Evolutionary conservation across 1,284 basidiomycete genomes (phyloP), one percentile per base, ranked within the genome.

Genomic region (Flammula alnicola): DNA sequence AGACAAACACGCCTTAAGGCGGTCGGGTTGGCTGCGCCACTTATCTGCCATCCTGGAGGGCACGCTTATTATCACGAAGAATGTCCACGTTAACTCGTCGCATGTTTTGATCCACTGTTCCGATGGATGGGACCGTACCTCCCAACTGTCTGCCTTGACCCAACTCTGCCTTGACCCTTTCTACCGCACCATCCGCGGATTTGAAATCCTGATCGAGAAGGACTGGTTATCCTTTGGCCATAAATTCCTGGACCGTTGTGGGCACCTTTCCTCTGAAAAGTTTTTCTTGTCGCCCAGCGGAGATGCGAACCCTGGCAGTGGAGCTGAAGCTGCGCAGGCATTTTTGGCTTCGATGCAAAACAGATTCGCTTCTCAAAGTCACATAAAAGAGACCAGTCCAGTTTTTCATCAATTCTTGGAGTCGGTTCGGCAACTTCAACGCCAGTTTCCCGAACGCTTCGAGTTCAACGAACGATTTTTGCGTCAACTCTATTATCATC

Each of bases 61-160:
- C 17, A 84, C 91, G 4, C 68, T 89, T 20, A 80, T 95, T 57
- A 95, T 98, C 64, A 83, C 92, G 42, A 84, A 85, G 59, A 99
- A 98, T 65, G 78, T 99, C 26, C 97, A 99, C 69, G 75, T 99
- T 68, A 94, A 93, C 67, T 94, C 94, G 12, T 99, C 97, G 6
- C 97, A 99, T 69, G 95, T 98, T 49, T 82, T 99, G 56, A 91
- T 99, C 40, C 97, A 99, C 67, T 99, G 97, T 68, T 99, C 97
- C 32, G 97, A 99, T 66, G 97, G 97, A 10, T 99, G 97, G 97
- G 97, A 99, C 73, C 87, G 97, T 9, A 99, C 97, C 0, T 89
- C 95, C 10, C 97, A 99, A 66, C 79, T 99, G 1, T 91, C 93
- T 5, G 87, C 95, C 1, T 75, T 98, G 8, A 84, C 97, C 1